Base-by-base conservation (phyloP, 495 filamentous ascomycete species). In the Cetradonia linearis region DNA sequence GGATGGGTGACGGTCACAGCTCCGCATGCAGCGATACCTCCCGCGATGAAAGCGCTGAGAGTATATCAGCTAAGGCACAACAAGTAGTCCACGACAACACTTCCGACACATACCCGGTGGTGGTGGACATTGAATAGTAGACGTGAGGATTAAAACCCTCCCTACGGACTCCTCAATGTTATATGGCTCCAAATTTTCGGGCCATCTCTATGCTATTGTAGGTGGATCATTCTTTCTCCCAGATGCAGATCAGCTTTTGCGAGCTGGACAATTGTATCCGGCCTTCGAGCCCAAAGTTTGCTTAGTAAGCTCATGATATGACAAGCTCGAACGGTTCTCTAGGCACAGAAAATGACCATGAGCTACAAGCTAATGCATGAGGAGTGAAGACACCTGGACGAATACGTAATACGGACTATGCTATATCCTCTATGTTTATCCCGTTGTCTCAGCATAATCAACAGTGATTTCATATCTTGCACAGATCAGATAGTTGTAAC, bases 1-100 rank as follows among this genome's bases (percentile, higher is more conserved):
- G 90, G 89, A 72, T 99, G 93, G 42, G 93, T 99, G 50, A 94
- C 92, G 5, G 93, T 97, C 55, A 99, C 94, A 56, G 93, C 93
- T 64, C 93, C 93, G 74, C 91, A 96, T 56, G 94, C 93, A 65
- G 93, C 93, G 69, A 97, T 87, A 62, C 93, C 93, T 70, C 93
- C 93, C 30, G 93, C 91, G 64, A 97, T 80, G 78, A 99, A 99
- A 11, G 82, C 80, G 47, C 82, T 84, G 56, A 34, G 46, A 10
- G 46, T 52, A 23, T n/a, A 28, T 68, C 31, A 49, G 42, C 34
- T 33, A 46, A 46, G 20, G 20, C 42, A 25, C 20, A 2, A 25
- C 20, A 2, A 10, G 25, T 11, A 11, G 20, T 11, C 20, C 25
- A 11, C 9, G 2, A 46, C 42, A 25, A 25, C 6, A 20, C 9